A percentile compares a stretch with the other conserved stretches of the same genome.
Conservation (phyloP, 169 alveolate species). For the Eimeria sp. region DNA sequence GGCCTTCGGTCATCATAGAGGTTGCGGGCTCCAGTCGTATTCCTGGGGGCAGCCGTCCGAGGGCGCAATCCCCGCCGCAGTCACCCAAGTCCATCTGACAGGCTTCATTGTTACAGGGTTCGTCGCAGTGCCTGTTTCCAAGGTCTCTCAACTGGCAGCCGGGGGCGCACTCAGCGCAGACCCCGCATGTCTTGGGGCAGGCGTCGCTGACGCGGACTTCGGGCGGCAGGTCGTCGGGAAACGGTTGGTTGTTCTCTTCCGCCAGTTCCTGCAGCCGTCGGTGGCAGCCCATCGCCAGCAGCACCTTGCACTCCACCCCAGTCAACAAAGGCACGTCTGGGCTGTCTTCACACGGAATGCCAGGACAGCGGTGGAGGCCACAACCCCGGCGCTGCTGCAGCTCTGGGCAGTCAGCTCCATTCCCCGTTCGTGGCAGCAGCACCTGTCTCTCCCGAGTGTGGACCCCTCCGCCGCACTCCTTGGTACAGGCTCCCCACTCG, state of each 20-base stretch:
- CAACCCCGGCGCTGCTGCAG: conserved; percentile 78
- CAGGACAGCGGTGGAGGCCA: conserved; percentile 80
- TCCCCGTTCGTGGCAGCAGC: conserved; percentile 63
- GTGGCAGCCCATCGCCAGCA: conserved; percentile 87
- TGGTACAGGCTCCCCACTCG: conserved; percentile 82
- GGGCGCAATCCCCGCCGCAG: conserved; percentile 86
- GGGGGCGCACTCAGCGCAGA: conserved; percentile 88
- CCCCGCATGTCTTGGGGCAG: conserved; percentile 87
- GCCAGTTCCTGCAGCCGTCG: conserved; percentile 84
- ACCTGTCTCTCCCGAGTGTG: conserved; percentile 84
- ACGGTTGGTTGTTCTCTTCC: conserved; percentile 82
- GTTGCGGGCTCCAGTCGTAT: conserved; percentile 77
- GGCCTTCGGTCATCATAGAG: conserved; percentile 68
- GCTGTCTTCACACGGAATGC: conserved; percentile 86
- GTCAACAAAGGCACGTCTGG: conserved; percentile 84
- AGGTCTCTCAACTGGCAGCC: conserved; percentile 88
- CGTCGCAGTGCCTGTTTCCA: conserved; percentile 87
- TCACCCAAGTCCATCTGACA: conserved; percentile 88
- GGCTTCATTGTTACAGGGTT: conserved; percentile 86
- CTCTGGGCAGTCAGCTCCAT: conserved; percentile 70
- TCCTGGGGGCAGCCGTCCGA: conserved; percentile 63
- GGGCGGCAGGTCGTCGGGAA: conserved; percentile 86
- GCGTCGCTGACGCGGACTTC: conserved; percentile 88
- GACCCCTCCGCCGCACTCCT: conserved; percentile 88
- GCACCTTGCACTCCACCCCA: conserved; percentile 85